Evolutionary conservation across 768 basidiomycete genomes (phyloP).

Genomic region (Termitomyces sp.): DNA sequence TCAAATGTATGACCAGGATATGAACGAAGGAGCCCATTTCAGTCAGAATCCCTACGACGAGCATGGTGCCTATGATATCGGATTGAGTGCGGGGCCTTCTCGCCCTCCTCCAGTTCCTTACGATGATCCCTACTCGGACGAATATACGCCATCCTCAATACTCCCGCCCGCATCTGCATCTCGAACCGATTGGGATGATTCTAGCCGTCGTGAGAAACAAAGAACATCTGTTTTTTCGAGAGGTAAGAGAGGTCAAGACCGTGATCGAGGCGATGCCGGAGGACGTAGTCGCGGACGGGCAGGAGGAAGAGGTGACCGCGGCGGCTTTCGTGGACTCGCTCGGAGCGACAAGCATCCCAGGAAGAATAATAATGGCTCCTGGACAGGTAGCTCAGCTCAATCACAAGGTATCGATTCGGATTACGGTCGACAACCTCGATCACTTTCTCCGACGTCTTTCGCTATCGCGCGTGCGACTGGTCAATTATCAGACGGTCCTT

Average conservation of each 20-base stretch:
- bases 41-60: conserved; percentile 62
- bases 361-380: conserved; percentile 10
- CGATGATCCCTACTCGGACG: conserved; percentile 71
- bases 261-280: conserved; percentile 33
- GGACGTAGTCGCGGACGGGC: conserved; percentile 30
- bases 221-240: neutral
- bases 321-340: conserved; percentile 22
- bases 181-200: neutral
- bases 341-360: conserved; percentile 7
- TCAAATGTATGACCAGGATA: conserved; percentile 49
- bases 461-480: conserved; percentile 42
- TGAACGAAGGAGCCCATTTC: conserved; percentile 37
- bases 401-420: conserved; percentile 18
- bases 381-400: conserved; percentile 14
- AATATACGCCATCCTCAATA: conserved; percentile 17
- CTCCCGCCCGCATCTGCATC: neutral
- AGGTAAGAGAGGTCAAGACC: conserved; percentile 22
- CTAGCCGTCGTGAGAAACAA: conserved; percentile 1
- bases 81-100: conserved; percentile 47
- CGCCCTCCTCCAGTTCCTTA: conserved; percentile 70
- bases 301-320: conserved; percentile 25
- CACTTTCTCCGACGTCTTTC: conserved; percentile 39
- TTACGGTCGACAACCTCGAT: conserved; percentile 23
- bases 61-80: conserved; percentile 63
- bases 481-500: conserved; percentile 25